These are phyloP conservation scores for Herpetospermum pedunculosum DNA, from an alignment of 306 rosid species.

Conservation along the genomic window DNA sequence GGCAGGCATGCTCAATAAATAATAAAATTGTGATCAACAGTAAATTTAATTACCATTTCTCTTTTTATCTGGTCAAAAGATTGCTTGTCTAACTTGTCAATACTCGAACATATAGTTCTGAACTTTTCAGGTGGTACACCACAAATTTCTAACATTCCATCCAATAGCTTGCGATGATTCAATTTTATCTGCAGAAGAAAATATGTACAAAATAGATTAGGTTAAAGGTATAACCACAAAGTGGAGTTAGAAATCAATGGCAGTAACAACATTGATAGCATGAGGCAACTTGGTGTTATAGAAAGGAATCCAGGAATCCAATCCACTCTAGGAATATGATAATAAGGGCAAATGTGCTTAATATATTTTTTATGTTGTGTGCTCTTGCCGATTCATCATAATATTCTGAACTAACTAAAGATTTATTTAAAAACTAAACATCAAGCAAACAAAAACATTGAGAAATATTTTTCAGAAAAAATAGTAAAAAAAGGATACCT, in stretches of 20 bases:
- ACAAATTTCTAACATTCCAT: conserved; percentile 90
- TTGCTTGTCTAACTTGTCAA: conserved; percentile 92
- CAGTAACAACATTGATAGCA: background rate
- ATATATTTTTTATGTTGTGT: background rate
- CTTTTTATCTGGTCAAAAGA: conserved; percentile 64
- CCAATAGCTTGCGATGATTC: conserved; percentile 77
- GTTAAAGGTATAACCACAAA: background rate
- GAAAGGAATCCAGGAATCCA: background rate
- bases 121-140: conserved; percentile 87
- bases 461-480: background rate
- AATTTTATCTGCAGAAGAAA: conserved; percentile 57
- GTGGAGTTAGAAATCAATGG: background rate
- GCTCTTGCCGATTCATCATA: background rate
- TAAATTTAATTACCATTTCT: conserved; percentile 58
- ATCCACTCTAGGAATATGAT: background rate
- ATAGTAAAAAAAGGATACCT: conserved; percentile 33
- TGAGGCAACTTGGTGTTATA: background rate
- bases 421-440: background rate
- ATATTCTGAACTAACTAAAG: background rate
- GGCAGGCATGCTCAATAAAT: background rate
- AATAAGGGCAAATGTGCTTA: background rate
- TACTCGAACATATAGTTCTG: conserved; percentile 91
- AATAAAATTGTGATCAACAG: background rate
- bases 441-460: background rate
- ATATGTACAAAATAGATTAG: conserved; percentile 1